Evolutionary conservation across 2,329 filamentous ascomycete genomes (phyloP).

Genomic region (Botryotinia narcissicola): DNA sequence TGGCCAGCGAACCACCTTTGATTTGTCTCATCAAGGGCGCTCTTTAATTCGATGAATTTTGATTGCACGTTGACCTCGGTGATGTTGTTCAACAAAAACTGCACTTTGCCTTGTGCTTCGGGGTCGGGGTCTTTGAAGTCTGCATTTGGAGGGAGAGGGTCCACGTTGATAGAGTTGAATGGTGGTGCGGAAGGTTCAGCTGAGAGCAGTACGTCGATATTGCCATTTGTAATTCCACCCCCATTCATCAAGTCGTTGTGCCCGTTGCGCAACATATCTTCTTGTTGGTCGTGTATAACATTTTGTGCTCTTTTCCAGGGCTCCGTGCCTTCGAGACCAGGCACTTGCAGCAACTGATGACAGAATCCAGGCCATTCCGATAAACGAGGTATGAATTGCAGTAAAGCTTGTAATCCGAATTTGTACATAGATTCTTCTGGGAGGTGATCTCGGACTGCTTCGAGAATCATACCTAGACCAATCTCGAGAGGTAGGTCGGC

Average conservation of each 20-base stretch:
- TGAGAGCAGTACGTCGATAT: slow-evolving; percentile 58
- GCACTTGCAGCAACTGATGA: slow-evolving; percentile 76
- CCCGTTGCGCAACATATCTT: slow-evolving; percentile 55
- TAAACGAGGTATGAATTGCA: slow-evolving; percentile 80
- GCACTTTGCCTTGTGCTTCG: slow-evolving; percentile 85
- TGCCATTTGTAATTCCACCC: slow-evolving; percentile 65
- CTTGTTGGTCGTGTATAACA: slow-evolving; percentile 66
- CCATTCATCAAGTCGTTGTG: slow-evolving; percentile 43
- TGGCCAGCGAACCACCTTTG: slow-evolving; percentile 97
- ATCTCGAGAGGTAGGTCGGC: slow-evolving; percentile 88
- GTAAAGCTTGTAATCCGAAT: slow-evolving; percentile 90
- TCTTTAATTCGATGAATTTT: slow-evolving; percentile 78
- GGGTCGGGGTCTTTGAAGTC: slow-evolving; percentile 79
- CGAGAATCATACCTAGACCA: slow-evolving; percentile 95
- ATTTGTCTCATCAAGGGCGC: slow-evolving; percentile 74
- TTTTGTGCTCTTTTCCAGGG: slow-evolving; percentile 81
- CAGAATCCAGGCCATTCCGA: slow-evolving; percentile 96
- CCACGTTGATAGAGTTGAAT: slow-evolving; percentile 76
- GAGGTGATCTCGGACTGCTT: slow-evolving; percentile 82
- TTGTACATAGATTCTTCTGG: slow-evolving; percentile 94
- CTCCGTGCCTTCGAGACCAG: slow-evolving; percentile 78
- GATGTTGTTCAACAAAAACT: slow-evolving; percentile 95
- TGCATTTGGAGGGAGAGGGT: slow-evolving; percentile 61
- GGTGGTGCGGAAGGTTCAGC: slow-evolving; percentile 63
- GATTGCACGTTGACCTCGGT: slow-evolving; percentile 83